Evolutionary conservation across 352 stramenopile genomes (phyloP).

Genomic region (Blastocystis sp.): DNA sequence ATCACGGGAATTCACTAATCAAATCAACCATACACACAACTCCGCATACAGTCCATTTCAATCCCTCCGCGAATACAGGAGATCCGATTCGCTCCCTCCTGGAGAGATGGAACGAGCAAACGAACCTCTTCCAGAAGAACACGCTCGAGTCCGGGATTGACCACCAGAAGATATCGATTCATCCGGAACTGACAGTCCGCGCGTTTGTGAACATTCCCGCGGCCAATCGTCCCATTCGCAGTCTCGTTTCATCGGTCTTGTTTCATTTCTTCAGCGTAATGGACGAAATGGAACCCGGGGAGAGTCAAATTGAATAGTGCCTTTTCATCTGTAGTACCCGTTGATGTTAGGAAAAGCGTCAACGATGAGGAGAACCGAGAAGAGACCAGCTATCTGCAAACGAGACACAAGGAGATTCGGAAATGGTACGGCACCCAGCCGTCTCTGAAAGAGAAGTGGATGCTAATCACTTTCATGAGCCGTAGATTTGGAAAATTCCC

Average conservation of each 20-base stretch:
- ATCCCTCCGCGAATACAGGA: background rate
- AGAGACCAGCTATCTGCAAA: conserved; percentile 75
- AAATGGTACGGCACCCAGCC: conserved; percentile 72
- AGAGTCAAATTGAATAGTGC: background rate
- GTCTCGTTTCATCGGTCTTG: background rate
- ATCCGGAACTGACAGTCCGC: background rate
- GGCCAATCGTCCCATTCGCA: background rate
- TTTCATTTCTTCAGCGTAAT: background rate
- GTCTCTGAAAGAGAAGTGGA: conserved; percentile 59
- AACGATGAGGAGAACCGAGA: conserved; percentile 71
- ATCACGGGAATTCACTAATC: background rate
- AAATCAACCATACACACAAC: background rate
- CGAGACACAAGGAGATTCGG: conserved; percentile 73
- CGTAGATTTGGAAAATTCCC: conserved; percentile 70
- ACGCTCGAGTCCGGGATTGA: conserved; percentile 15
- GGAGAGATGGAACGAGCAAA: background rate
- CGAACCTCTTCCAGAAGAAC: background rate
- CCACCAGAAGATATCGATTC: conserved; percentile 33
- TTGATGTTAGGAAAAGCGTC: conserved; percentile 59
- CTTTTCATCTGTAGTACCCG: background rate
- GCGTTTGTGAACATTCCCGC: background rate
- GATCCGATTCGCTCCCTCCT: background rate
- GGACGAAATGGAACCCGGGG: background rate
- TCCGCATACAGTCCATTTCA: background rate
- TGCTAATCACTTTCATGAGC: background rate